Evolutionary conservation across 768 basidiomycete genomes (phyloP), one percentile per base, ranked within the genome.

Genomic region (Lactarius evosmus): DNA sequence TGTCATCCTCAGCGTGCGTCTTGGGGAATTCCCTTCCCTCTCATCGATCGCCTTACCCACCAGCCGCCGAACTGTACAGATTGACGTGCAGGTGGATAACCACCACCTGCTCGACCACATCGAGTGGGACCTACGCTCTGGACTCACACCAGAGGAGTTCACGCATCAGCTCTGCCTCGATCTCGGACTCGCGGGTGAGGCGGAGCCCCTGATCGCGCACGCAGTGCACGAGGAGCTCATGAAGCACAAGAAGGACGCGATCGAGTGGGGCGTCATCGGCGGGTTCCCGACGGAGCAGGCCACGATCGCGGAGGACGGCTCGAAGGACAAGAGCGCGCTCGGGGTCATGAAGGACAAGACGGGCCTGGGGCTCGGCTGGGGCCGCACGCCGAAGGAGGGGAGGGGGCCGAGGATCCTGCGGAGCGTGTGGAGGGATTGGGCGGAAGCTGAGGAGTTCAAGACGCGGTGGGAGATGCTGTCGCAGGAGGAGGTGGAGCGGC

Each of bases 51-150:
- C 65, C 55, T 69, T 32, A 58, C 56, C 9, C 62, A 40, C 67
- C 40, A 32, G 63, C 44, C 57, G 7, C 44, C 27, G 7, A 25
- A n/a, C 44, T 46, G n/a, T 34, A 22, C 74, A 97, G 93, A 93
- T 99, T 72, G 97, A 99, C 76, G 93, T 98, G 29, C 97, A 99
- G 74, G 89, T 99, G 72, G 92, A 88, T 27, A 91, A 88, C 53
- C 82, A 94, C 72, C 93, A 96, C 74, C 81, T 99, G 1, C 80
- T 91, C 61, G 97, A 99, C 76, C 91, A 95, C 72, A 94, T 99
- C 68, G 97, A 99, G 75, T 99, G 96, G 96, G 96, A 99, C 75
- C 82, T 98, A n/a, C 84, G 91, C 52, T 96, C 95, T 4, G 83
- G 89, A 4, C 81, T 98, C 40, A 95, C 93, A 0, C 96, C 96